Evolutionary conservation across 176 grass and related monocot species (phyloP).

Genomic region (Paspalum vaginatum): DNA sequence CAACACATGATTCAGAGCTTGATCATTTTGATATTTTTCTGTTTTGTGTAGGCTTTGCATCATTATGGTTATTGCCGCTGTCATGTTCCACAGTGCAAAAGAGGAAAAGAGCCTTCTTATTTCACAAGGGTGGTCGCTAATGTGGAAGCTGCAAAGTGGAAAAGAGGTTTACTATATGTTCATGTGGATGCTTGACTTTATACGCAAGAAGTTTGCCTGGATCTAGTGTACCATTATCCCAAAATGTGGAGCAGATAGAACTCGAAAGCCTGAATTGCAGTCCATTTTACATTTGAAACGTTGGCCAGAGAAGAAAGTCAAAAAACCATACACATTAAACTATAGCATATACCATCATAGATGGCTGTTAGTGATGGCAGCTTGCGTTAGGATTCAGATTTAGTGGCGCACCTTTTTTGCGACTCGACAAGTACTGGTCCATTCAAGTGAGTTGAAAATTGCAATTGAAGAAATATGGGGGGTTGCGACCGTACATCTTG

Average conservation of each 20-base stretch:
- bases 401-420: not conserved
- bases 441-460: not conserved
- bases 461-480: not conserved
- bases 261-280: not conserved
- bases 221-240: not conserved
- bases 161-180: not conserved
- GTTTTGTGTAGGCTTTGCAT: slow-evolving; percentile 12
- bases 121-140: not conserved
- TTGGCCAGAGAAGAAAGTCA: not conserved
- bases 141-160: slow-evolving; percentile 17
- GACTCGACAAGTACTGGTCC: not conserved
- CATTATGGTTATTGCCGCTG: not conserved
- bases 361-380: not conserved
- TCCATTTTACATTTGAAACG: not conserved
- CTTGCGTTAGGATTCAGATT: not conserved
- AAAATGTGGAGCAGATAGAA: not conserved
- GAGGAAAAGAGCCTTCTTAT: slow-evolving; percentile 4
- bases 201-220: not conserved
- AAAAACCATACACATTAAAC: not conserved
- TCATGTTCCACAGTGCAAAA: no score
- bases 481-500: not conserved
- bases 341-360: not conserved
- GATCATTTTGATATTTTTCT: slow-evolving; percentile 17
- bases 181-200: not conserved
- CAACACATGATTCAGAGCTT: not conserved